phyloP scores from a whole-genome alignment of 1,139 yeast species.

The Candida smagusa region DNA sequence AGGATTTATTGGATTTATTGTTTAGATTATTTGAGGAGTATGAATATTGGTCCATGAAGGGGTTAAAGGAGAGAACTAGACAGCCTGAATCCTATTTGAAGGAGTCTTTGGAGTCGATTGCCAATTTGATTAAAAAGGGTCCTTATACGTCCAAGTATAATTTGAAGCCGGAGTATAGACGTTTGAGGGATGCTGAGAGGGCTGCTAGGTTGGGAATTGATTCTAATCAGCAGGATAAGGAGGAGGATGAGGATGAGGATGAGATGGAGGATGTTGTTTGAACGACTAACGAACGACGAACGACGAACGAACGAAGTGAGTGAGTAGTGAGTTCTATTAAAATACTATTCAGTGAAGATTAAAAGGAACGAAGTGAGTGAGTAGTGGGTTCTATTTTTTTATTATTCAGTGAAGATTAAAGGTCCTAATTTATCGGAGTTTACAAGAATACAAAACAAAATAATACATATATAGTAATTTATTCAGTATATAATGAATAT shows the following conservation, averaged over 20 bases:
- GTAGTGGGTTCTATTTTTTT: neutral
- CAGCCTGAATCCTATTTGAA: slow-evolving; percentile 95
- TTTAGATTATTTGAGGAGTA: slow-evolving; percentile 90
- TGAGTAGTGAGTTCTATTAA: neutral
- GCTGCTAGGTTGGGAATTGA: slow-evolving; percentile 56
- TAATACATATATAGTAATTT: no score
- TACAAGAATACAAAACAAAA: no score
- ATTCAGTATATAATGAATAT: no score
- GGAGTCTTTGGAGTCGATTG: slow-evolving; percentile 87
- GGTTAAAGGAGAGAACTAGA: slow-evolving; percentile 86
- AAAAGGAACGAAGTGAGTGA: neutral
- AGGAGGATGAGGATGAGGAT: slow-evolving; percentile 47
- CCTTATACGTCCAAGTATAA: slow-evolving; percentile 93
- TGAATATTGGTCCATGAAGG: slow-evolving; percentile 96
- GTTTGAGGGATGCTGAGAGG: slow-evolving; percentile 73
- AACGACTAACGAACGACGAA: neutral
- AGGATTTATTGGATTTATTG: slow-evolving; percentile 81
- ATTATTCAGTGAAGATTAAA: no score
- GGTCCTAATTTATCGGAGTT: no score
- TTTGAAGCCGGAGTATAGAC: slow-evolving; percentile 84
- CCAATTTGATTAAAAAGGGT: slow-evolving; percentile 86
- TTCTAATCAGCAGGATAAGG: slow-evolving; percentile 37
- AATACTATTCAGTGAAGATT: no score
- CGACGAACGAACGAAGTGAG: neutral
- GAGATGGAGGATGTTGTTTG: slow-evolving; percentile 44